Conservation (phyloP, 192 early-diverging fungal species). For the Jimgerdemannia lactiflua region DNA sequence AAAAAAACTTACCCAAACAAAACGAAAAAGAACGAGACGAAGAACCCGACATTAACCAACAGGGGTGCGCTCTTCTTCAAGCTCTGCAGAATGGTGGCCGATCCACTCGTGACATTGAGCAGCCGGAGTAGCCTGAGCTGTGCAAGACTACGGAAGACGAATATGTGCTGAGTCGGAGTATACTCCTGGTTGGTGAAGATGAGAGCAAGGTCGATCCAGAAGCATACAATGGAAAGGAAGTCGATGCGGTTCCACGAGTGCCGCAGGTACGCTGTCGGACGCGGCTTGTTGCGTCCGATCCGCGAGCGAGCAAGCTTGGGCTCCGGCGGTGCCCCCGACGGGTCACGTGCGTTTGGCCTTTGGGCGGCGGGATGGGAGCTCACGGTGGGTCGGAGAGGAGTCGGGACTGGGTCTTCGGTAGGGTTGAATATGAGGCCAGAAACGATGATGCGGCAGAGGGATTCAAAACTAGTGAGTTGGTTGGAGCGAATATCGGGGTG, state of each 20-base stretch:
- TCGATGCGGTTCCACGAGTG: constrained; percentile 64
- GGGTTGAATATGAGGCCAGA: constrained; percentile 26
- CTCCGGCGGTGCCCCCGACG: constrained; percentile 7
- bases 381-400: neutral
- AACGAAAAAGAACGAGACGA: constrained; percentile 58
- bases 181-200: constrained; percentile 26
- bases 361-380: neutral
- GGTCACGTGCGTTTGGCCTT: too few relatives aligned
- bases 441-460: constrained; percentile 15
- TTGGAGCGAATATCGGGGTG: too few relatives aligned
- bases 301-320: constrained; percentile 14
- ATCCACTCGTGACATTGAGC: constrained; percentile 52
- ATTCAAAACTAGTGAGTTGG: neutral
- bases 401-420: constrained; percentile 2
- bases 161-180: constrained; percentile 33
- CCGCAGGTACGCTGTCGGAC: constrained; percentile 46
- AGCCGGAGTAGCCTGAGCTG: constrained; percentile 49
- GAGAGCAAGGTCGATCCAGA: constrained; percentile 52
- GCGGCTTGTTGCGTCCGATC: constrained; percentile 18
- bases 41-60: constrained; percentile 49
- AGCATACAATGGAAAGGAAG: constrained; percentile 46
- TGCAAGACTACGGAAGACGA: constrained; percentile 49
- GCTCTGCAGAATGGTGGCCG: constrained; percentile 49
- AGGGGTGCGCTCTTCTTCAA: constrained; percentile 57
- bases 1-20: constrained; percentile 43